Percentiles rank a stretch among this genome's conserved stretches.
phyloP scores from a whole-genome alignment of 2,329 filamentous ascomycete genomes.

The Ophiostoma angusticollis region DNA sequence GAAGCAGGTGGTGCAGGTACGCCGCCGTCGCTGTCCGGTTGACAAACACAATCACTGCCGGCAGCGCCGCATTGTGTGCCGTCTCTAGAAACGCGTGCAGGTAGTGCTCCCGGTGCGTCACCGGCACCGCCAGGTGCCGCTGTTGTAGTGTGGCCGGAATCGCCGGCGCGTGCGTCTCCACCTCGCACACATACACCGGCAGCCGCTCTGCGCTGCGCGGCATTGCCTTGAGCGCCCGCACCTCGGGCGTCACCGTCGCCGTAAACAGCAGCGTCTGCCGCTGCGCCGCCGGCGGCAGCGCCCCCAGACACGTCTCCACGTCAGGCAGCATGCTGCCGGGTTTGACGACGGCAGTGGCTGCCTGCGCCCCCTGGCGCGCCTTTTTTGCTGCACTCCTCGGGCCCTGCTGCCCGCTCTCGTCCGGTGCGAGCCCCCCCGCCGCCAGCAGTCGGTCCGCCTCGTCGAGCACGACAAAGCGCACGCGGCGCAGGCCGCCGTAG shows the following conservation, averaged over 20 bases:
- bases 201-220: constrained; percentile 55
- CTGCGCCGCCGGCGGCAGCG: constrained; percentile 61
- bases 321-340: constrained; percentile 92
- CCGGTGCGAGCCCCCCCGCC: constrained; percentile 28
- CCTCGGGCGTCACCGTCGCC: constrained; percentile 86
- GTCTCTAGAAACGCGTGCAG: constrained; percentile 81
- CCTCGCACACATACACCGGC: constrained; percentile 79
- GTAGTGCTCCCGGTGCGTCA: constrained; percentile 91
- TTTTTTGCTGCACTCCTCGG: constrained; percentile 79
- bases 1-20: constrained; percentile 76
- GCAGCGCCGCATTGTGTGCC: constrained; percentile 58
- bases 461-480: constrained; percentile 81
- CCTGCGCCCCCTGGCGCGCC: background rate
- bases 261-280: constrained; percentile 95
- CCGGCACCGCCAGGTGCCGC: constrained; percentile 74
- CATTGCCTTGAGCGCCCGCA: constrained; percentile 71
- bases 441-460: constrained; percentile 86
- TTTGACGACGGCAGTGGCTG: too few species aligned
- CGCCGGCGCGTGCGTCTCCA: constrained; percentile 61
- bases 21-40: constrained; percentile 85
- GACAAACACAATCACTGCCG: constrained; percentile 88
- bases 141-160: constrained; percentile 73
- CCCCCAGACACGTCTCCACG: constrained; percentile 74
- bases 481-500: constrained; percentile 63
- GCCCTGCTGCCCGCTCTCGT: background rate